Base-by-base conservation (phyloP, 169 alveolate species). In the Cryptosporidium sp. region DNA sequence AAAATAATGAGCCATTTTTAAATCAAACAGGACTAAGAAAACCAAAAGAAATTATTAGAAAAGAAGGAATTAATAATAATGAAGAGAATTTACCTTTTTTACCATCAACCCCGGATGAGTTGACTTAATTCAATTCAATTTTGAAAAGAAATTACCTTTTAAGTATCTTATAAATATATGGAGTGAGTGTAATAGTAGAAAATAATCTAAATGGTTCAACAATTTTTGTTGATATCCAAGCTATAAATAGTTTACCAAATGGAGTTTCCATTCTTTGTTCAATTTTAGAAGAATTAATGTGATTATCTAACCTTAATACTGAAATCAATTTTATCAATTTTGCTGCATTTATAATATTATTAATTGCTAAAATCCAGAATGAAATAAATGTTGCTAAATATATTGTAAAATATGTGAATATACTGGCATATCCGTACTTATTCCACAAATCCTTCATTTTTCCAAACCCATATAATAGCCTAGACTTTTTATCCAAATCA, bases 131-230 rank as follows among this genome's bases (percentile, higher is more conserved):
- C 4, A n/a, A 21, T 44, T 21, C 35, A 56, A 10, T 16, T 42
- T 72, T 26, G 29, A 23, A n/a, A 39, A 56, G 35, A 56, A 56
- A 33, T 58, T 10, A 37, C 33, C 56, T 62, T 61, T 21, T 31
- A 7, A 80, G 7, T 6, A 60, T 16, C 33, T 48, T 80, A 65
- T 62, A 67, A 44, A 80, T 80, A 33, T 61, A 51, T 8, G 89
- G 89, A 21, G 89, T 80, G 21, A 80, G 35, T 42, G 75, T 26
- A 29, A 65, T 37, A 21, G 89, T 62, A 31, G 70, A 58, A 42
- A 80, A 60, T 60, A 65, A 23, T 60, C 89, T 80, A 16, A 80
- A 39, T 18, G 89, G 89, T 80, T 80, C 89, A 58, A 53, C 65
- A 37, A 80, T 39, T 62, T 80, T 80, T 23, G 89, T 80, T 23